Conservation (phyloP, 1,284 basidiomycete genomes). For the Somion occarium region DNA sequence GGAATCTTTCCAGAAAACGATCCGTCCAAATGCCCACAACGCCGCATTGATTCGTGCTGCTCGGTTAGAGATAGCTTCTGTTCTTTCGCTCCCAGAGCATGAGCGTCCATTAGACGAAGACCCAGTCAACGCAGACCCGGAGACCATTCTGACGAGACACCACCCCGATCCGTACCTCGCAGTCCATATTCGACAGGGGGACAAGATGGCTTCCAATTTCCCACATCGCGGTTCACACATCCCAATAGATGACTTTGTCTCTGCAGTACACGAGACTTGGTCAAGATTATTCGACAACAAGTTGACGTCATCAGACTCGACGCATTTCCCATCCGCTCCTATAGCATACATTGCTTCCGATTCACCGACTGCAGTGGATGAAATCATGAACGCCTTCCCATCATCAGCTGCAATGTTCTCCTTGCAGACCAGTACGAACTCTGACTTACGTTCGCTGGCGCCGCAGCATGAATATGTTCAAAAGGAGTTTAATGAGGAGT, state of each 20-base stretch:
- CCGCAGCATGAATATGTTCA: constrained; percentile 54
- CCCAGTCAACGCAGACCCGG: constrained; percentile 6
- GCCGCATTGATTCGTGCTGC: constrained; percentile 44
- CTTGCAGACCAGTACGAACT: constrained; percentile 36
- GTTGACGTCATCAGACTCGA: constrained; percentile 10
- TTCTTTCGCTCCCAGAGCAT: constrained; percentile 21
- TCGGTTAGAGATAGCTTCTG: constrained; percentile 40
- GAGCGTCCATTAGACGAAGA: constrained; percentile 6
- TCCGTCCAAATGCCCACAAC: constrained; percentile 47
- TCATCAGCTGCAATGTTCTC: constrained; percentile 38
- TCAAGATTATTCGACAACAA: constrained; percentile 32
- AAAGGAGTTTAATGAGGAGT: constrained; percentile 40
- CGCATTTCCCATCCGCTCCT: constrained; percentile 24
- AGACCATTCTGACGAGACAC: constrained; percentile 14
- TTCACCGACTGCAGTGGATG: constrained; percentile 38
- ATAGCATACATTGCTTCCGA: constrained; percentile 59
- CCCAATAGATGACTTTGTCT: constrained; percentile 43
- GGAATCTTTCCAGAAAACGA: constrained; percentile 44
- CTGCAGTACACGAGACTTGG: constrained; percentile 40
- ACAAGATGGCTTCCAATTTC: constrained; percentile 43
- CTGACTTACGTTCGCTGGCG: constrained; percentile 42
- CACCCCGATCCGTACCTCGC: constrained; percentile 38
- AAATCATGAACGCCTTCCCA: constrained; percentile 38
- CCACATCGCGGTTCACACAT: constrained; percentile 42
- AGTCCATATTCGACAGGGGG: constrained; percentile 58